Base-by-base conservation (phyloP, 2,329 filamentous ascomycete genomes). In the Fusarium pseudograminearum region DNA sequence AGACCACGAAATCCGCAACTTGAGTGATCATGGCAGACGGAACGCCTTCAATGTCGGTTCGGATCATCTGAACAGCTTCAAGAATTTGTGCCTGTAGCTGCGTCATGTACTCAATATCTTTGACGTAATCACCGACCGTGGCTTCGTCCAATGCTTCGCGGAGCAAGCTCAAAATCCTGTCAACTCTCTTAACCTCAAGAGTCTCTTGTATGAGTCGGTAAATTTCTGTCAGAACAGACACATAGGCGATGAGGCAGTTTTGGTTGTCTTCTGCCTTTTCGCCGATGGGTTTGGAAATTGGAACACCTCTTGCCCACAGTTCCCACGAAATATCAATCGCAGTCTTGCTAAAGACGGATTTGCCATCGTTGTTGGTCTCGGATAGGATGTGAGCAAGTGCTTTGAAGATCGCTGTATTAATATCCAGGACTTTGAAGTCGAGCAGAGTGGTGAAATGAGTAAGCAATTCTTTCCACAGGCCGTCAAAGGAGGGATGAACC, bases 171-270 rank as follows among this genome's bases (percentile, higher is more conserved):
- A 97, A 84, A 78, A 97, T 91, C n/a, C 84, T 86, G 41, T 85
- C 82, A 11, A 94, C 87, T 47, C 87, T 86, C 4, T 89, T 84
- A 1, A 87, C 82, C 12, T 86, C 86, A 22, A 97, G 81, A 18
- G 88, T 86, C 10, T 84, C 80, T 61, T 90, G 85, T 48, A 93
- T 88, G 7, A 98, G 85, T 1, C 89, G 87, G 75, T 97, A 97
- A 2, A 98, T 85, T 72, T 96, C 90, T 58, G 89, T 84, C 41
- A 96, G 87, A 2, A 91, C 86, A 24, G 90, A 86, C 2, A 96
- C 87, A 80, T 97, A 98, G n/a, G 94, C 92, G 31, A 93, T 82
- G n/a, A 95, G 86, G 14, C 93, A 94, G 59, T 90, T 90, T 76
- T 97, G 93, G 70, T 96, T 97, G 65, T 92, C 87, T 4, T 81